These are phyloP conservation scores for Penicillium freii DNA, from an alignment of 2,329 filamentous ascomycete species.

Conservation along the genomic window DNA sequence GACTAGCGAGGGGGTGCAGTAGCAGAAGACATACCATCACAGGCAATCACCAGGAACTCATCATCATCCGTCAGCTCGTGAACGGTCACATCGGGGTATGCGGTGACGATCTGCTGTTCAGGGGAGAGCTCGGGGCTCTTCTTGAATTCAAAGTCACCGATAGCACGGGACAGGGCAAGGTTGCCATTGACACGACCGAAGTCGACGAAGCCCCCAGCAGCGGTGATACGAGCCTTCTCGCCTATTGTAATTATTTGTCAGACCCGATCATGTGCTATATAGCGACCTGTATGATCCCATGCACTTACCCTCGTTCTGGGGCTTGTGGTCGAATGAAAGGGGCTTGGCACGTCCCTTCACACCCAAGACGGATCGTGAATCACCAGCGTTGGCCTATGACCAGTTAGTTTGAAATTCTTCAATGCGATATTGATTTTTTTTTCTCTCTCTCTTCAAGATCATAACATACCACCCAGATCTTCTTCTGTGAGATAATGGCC, in stretches of 20 bases:
- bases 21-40: constrained; percentile 67
- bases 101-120: constrained; percentile 98
- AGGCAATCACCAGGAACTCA: constrained; percentile 90
- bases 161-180: constrained; percentile 90
- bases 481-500: constrained; percentile 80
- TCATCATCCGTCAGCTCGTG: constrained; percentile 91
- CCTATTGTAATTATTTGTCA: constrained; percentile 51
- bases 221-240: constrained; percentile 93
- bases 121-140: constrained; percentile 95
- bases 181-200: constrained; percentile 99
- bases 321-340: constrained; percentile 98
- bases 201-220: constrained; percentile 95
- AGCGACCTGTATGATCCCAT: not conserved
- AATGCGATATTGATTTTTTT: not conserved
- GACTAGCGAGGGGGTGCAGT: constrained; percentile 4
- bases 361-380: constrained; percentile 90
- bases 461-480: constrained; percentile 85
- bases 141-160: constrained; percentile 99
- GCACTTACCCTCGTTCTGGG: constrained; percentile 83
- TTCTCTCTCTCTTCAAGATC: not conserved
- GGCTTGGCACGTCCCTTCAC: constrained; percentile 97
- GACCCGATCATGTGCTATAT: not conserved
- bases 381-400: constrained; percentile 85
- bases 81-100: constrained; percentile 87
- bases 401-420: constrained; percentile 24